Conservation (phyloP, 441 rosid species). For the Flueggea neowawraea region DNA sequence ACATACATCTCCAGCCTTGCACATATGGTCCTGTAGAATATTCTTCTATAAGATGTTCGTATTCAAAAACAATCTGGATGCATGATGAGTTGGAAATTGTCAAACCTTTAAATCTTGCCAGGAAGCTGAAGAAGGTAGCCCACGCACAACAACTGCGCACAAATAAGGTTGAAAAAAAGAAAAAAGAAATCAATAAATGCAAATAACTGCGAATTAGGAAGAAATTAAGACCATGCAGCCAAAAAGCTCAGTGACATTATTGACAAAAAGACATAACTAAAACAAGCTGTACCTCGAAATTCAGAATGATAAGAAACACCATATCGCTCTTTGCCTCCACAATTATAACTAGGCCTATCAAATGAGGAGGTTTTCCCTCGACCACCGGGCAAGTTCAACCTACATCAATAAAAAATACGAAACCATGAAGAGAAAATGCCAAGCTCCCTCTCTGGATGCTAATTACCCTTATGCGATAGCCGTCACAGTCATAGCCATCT, state of each 20-base stretch:
- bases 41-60: neutral
- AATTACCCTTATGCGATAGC: conserved; percentile 33
- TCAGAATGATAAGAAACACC: conserved; percentile 38
- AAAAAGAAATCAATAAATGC: neutral
- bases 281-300: conserved; percentile 26
- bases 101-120: conserved; percentile 90
- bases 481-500: conserved; percentile 52
- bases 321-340: conserved; percentile 21
- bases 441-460: neutral
- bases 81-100: neutral
- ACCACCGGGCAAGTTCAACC: conserved; percentile 47
- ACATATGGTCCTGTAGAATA: conserved; percentile 37
- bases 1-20: conserved; percentile 35
- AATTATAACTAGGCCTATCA: conserved; percentile 24
- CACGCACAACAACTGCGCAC: conserved; percentile 51
- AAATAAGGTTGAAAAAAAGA: no score
- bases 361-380: conserved; percentile 25
- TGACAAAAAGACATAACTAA: neutral
- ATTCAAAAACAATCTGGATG: no score
- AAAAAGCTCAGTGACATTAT: no score
- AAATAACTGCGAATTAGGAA: no score
- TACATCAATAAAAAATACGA: conserved; percentile 9
- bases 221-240: no score
- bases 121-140: conserved; percentile 83
- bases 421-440: neutral